These are phyloP conservation scores for Rhizopogon rudus DNA, from an alignment of 768 basidiomycete genomes.

Conservation along the genomic window DNA sequence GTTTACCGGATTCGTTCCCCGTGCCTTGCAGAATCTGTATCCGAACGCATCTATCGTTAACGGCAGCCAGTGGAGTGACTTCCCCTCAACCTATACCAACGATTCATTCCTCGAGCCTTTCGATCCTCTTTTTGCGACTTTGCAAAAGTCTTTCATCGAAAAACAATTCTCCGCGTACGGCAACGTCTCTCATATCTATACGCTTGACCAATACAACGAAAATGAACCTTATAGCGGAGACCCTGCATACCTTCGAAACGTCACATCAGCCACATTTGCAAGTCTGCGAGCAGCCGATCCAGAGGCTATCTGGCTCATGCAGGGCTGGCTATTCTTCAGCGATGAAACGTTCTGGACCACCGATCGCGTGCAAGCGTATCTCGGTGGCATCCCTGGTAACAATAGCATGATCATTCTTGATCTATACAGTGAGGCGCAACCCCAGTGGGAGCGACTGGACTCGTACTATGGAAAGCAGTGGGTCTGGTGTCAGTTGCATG, in stretches of 20 bases:
- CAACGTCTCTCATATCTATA: conserved; percentile 35
- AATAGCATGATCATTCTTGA: conserved; percentile 38
- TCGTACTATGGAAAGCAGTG: conserved; percentile 36
- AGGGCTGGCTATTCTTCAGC: conserved; percentile 38
- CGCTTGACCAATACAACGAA: conserved; percentile 43
- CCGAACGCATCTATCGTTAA: conserved; percentile 31
- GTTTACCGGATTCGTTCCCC: conserved; percentile 38
- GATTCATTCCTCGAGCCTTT: conserved; percentile 37
- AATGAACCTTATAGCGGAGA: conserved; percentile 32
- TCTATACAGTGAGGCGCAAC: conserved; percentile 34
- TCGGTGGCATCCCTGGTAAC: conserved; percentile 31
- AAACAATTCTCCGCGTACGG: conserved; percentile 35
- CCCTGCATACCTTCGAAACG: conserved; percentile 26
- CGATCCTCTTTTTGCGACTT: conserved; percentile 30
- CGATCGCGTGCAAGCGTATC: conserved; percentile 34
- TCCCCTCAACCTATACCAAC: conserved; percentile 28
- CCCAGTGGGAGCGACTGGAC: conserved; percentile 37
- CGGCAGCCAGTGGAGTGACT: conserved; percentile 32
- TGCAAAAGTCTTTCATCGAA: conserved; percentile 34
- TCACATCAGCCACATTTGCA: conserved; percentile 30
- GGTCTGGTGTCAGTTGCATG: conserved; percentile 39
- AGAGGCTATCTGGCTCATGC: conserved; percentile 37
- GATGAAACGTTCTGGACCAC: conserved; percentile 33
- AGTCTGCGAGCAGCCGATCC: conserved; percentile 35
- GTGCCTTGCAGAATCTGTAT: conserved; percentile 22